Evolutionary conservation across 352 stramenopile genomes (phyloP).

Genomic region (Elongisporangium prolatum): DNA sequence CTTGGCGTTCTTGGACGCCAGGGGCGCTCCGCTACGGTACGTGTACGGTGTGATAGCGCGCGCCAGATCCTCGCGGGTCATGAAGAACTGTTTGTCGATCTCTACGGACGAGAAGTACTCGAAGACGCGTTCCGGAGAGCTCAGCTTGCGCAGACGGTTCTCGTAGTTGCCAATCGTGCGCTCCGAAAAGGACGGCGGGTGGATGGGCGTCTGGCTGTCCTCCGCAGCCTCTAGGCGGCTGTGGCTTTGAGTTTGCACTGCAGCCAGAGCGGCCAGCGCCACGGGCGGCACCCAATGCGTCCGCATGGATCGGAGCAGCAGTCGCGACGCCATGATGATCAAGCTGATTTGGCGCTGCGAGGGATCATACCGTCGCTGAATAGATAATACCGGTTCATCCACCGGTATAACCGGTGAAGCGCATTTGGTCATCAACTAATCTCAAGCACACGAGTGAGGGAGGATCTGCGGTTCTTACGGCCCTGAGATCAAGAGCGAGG

Average conservation of each 20-base stretch:
- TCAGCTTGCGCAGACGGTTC: slow-evolving; percentile 85
- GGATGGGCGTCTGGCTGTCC: background rate
- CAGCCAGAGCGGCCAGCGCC: slow-evolving; percentile 6
- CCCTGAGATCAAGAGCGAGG: too few species aligned
- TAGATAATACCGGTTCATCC: background rate
- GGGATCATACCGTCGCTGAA: background rate
- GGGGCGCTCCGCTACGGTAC: slow-evolving; percentile 61
- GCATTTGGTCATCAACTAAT: too few species aligned
- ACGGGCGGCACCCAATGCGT: slow-evolving; percentile 3
- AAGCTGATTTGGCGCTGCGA: background rate
- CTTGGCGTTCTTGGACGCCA: slow-evolving; percentile 78
- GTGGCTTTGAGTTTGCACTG: background rate
- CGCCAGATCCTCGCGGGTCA: slow-evolving; percentile 79
- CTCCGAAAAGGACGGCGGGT: slow-evolving; percentile 63
- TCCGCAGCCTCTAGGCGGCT: slow-evolving; percentile 15
- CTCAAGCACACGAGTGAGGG: too few species aligned
- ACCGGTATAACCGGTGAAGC: background rate
- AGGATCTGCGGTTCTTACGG: too few species aligned
- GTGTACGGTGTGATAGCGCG: slow-evolving; percentile 83
- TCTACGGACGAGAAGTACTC: slow-evolving; percentile 88
- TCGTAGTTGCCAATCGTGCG: slow-evolving; percentile 85
- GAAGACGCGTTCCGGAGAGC: slow-evolving; percentile 82
- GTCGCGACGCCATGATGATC: slow-evolving; percentile 19
- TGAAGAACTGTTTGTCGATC: slow-evolving; percentile 76
- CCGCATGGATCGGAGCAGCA: slow-evolving; percentile 20